Evolutionary conservation across 1,139 yeast species (phyloP).

Genomic region (Scheffersomyces lignicola): DNA sequence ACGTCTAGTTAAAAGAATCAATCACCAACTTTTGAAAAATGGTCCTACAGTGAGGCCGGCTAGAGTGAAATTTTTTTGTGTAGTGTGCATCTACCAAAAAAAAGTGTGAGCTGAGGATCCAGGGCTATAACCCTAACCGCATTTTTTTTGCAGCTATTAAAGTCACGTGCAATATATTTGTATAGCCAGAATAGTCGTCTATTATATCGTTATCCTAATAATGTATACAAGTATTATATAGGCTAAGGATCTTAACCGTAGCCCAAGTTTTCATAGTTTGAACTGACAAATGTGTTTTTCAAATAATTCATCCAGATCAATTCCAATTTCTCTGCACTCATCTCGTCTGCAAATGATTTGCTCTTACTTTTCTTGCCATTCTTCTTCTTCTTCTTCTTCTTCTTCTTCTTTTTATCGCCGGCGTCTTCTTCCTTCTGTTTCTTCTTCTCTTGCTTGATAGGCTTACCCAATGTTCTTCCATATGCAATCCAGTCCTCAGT

Average conservation of each 20-base stretch:
- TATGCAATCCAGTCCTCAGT: slow-evolving; percentile 61
- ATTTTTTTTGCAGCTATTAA: neutral
- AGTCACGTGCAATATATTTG: too few relatives aligned
- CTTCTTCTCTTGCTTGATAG: slow-evolving; percentile 20
- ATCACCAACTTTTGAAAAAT: neutral
- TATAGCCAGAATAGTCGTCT: too few relatives aligned
- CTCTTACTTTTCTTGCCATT: slow-evolving; percentile 7
- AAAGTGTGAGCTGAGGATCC: neutral
- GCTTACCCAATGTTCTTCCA: slow-evolving; percentile 54
- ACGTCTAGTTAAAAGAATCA: slow-evolving; percentile 3
- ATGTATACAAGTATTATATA: too few relatives aligned
- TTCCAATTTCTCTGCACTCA: slow-evolving; percentile 19
- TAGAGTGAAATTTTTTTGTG: neutral
- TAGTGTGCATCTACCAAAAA: neutral
- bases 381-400: slow-evolving; percentile 14
- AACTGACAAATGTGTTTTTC: slow-evolving; percentile 58
- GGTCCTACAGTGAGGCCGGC: neutral
- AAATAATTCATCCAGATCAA: slow-evolving; percentile 45
- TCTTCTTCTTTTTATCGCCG: slow-evolving; percentile 11
- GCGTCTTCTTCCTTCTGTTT: slow-evolving; percentile 8
- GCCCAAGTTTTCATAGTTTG: slow-evolving; percentile 59
- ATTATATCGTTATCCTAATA: too few relatives aligned
- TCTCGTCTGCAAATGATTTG: slow-evolving; percentile 5
- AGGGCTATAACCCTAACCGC: slow-evolving; percentile 3
- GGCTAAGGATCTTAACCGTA: slow-evolving; percentile 19